These are phyloP conservation scores for Heterobasidion parviporum DNA, from an alignment of 1,284 basidiomycete species.

Conservation along the genomic window DNA sequence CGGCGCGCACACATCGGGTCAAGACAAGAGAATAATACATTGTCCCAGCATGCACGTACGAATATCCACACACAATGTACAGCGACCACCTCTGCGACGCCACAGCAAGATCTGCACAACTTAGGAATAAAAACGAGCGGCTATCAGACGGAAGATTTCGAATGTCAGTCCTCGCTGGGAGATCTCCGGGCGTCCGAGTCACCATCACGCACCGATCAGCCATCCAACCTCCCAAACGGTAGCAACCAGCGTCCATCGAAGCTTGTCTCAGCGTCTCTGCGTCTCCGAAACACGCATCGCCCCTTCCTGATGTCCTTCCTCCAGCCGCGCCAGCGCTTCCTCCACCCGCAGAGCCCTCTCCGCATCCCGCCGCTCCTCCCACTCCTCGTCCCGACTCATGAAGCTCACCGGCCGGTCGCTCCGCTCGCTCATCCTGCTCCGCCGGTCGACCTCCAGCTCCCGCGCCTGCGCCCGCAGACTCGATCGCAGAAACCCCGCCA, in stretches of 20 bases:
- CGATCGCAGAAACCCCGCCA: slow-evolving; percentile 43
- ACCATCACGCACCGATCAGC: neutral
- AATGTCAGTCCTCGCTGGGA: neutral
- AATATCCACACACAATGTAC: no score
- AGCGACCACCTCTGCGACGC: no score
- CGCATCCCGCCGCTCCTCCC: slow-evolving; percentile 47
- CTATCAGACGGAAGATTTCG: no score
- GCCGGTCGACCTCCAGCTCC: slow-evolving; percentile 9
- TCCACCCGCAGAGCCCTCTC: slow-evolving; percentile 45
- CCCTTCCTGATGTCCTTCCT: slow-evolving; percentile 17
- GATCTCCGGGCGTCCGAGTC: neutral
- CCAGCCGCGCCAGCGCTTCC: slow-evolving; percentile 45
- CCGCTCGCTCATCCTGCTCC: slow-evolving; percentile 21
- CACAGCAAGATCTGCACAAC: no score
- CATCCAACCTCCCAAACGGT: neutral
- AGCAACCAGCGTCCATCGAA: neutral
- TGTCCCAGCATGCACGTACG: no score
- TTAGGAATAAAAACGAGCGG: no score
- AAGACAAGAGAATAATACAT: no score
- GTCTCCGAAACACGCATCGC: neutral
- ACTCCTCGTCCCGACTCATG: slow-evolving; percentile 43
- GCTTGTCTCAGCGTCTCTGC: neutral
- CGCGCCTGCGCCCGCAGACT: slow-evolving; percentile 34
- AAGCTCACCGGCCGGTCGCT: slow-evolving; percentile 41
- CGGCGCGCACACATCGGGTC: no score